Conservation (phyloP, 192 early-diverging fungal species). For the Cladochytrium replicatum region DNA sequence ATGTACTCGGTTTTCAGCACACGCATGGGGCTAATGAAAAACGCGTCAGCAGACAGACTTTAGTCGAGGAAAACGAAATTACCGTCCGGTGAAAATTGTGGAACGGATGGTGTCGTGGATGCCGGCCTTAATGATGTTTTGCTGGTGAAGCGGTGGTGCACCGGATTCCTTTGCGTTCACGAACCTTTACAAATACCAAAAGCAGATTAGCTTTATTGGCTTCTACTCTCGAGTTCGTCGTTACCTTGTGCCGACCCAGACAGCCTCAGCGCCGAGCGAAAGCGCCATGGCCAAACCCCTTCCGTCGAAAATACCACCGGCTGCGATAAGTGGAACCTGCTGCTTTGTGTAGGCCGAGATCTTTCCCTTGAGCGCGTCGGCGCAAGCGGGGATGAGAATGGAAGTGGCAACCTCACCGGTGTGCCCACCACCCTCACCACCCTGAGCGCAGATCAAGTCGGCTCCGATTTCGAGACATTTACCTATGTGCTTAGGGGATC, state of each 20-base stretch:
- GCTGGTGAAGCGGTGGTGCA: conserved; percentile 27
- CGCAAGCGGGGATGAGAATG: conserved; percentile 32
- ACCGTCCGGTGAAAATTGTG: conserved; percentile 31
- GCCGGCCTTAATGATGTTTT: conserved; percentile 25
- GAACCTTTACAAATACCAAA: no score
- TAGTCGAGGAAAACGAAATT: no score
- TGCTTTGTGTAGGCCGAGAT: conserved; percentile 20
- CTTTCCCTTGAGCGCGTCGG: conserved; percentile 29
- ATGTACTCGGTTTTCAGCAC: conserved; percentile 28
- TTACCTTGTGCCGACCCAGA: conserved; percentile 39
- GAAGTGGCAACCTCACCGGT: conserved; percentile 26
- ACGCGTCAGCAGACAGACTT: no score
- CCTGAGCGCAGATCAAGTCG: conserved; percentile 39
- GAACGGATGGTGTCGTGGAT: conserved; percentile 35
- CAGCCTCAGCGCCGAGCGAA: conserved; percentile 29
- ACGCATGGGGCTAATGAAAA: no score
- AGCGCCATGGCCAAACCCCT: conserved; percentile 34
- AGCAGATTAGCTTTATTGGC: no score
- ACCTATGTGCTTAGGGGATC: conserved; percentile 30
- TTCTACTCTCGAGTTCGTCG: no score
- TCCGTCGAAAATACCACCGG: conserved; percentile 39
- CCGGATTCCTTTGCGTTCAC: conserved; percentile 33
- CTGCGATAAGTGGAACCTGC: conserved; percentile 32
- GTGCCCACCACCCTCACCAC: conserved; percentile 39
- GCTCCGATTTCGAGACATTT: conserved; percentile 33